Percentiles rank a stretch among this genome's conserved stretches.
Evolutionary conservation across 805 yeast genomes (phyloP).

Genomic region (Candida glaebosa): DNA sequence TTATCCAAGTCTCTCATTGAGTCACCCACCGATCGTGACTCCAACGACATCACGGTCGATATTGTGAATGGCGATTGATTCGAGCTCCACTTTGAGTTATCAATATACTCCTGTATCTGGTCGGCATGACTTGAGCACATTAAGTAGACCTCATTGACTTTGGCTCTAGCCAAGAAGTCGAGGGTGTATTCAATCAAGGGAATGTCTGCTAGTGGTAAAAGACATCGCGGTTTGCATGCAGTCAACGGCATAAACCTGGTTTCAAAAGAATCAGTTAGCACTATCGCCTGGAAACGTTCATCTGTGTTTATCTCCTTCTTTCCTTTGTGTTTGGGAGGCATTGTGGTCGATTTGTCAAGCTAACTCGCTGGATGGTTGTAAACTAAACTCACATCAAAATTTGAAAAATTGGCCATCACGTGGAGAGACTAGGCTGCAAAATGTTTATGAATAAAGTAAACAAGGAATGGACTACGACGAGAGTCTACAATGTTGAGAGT

Average conservation of each 20-base stretch:
- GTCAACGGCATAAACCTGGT: conserved; percentile 92
- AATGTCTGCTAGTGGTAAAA: conserved; percentile 86
- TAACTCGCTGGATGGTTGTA: background rate
- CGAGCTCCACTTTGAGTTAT: conserved; percentile 60
- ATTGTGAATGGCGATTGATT: conserved; percentile 78
- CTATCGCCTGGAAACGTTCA: conserved; percentile 87
- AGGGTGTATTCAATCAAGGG: conserved; percentile 93
- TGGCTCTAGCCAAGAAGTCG: conserved; percentile 88
- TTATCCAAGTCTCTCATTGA: conserved; percentile 95
- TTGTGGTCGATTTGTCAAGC: conserved; percentile 9
- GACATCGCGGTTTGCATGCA: conserved; percentile 80
- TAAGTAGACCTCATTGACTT: conserved; percentile 83
- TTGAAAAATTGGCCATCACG: background rate
- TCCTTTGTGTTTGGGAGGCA: conserved; percentile 49
- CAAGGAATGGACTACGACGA: too few relatives aligned
- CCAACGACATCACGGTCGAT: conserved; percentile 76
- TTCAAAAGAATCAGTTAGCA: conserved; percentile 89
- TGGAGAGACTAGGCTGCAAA: too few relatives aligned
- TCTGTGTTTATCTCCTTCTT: conserved; percentile 61
- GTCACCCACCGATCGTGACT: conserved; percentile 91
- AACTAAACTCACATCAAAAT: background rate
- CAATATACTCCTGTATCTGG: conserved; percentile 79
- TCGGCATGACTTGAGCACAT: conserved; percentile 92
- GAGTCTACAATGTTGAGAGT: too few relatives aligned
- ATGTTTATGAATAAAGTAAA: too few relatives aligned